phyloP scores from a whole-genome alignment of 2,329 filamentous ascomycete species.

The Coniochaeta hoffmannii region DNA sequence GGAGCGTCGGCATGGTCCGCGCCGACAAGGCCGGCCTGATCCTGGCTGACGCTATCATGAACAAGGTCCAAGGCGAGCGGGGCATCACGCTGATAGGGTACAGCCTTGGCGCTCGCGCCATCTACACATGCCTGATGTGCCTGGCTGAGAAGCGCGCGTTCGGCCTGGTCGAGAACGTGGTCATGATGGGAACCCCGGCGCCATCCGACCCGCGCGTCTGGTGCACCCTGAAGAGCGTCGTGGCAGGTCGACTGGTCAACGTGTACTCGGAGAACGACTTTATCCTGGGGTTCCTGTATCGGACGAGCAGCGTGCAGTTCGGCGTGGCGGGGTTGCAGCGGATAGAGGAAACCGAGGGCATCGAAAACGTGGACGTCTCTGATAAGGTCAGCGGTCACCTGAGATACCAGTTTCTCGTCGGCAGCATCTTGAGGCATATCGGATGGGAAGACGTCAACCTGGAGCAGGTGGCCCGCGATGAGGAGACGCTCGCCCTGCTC shows the following conservation, averaged over 20 bases:
- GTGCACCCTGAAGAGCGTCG: slow-evolving; percentile 70
- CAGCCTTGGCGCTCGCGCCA: slow-evolving; percentile 72
- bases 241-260: slow-evolving; percentile 79
- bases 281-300: slow-evolving; percentile 80
- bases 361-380: slow-evolving; percentile 63
- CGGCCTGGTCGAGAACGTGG: slow-evolving; percentile 76
- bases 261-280: slow-evolving; percentile 85
- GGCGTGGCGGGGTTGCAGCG: slow-evolving; percentile 79
- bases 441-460: slow-evolving; percentile 60
- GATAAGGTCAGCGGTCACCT: slow-evolving; percentile 62
- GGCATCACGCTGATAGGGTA: slow-evolving; percentile 77
- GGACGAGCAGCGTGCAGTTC: slow-evolving; percentile 71
- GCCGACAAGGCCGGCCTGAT: slow-evolving; percentile 65
- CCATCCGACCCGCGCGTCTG: slow-evolving; percentile 67
- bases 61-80: slow-evolving; percentile 75
- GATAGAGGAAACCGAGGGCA: slow-evolving; percentile 55
- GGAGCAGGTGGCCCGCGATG: slow-evolving; percentile 23
- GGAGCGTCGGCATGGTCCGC: slow-evolving; percentile 66
- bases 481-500: slow-evolving; percentile 20
- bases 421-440: slow-evolving; percentile 58
- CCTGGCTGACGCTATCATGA: slow-evolving; percentile 76
- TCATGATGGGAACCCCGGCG: slow-evolving; percentile 76
- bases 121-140: slow-evolving; percentile 74
- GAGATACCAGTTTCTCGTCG: slow-evolving; percentile 61
- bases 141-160: slow-evolving; percentile 78